Evolutionary conservation across 306 rosid genomes (phyloP).

Genomic region (Elaeagnus macrophylla): DNA sequence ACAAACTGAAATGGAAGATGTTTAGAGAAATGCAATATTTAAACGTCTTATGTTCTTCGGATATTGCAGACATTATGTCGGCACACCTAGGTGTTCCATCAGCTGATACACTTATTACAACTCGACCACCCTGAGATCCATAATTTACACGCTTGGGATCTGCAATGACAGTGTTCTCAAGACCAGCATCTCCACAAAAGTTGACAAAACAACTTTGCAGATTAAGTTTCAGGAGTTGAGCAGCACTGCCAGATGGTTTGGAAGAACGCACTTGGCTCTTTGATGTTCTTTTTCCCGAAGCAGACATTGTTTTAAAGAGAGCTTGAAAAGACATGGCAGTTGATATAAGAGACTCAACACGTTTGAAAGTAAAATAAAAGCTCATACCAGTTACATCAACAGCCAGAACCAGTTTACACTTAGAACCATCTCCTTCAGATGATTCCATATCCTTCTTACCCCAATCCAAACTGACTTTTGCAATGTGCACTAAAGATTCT

Average conservation of each 20-base stretch:
- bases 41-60: slow-evolving; percentile 49
- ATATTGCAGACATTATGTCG: slow-evolving; percentile 53
- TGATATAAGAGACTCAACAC: slow-evolving; percentile 74
- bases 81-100: slow-evolving; percentile 91
- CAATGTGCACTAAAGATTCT: slow-evolving; percentile 73
- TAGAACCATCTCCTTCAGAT: slow-evolving; percentile 60
- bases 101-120: slow-evolving; percentile 45
- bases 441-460: slow-evolving; percentile 78
- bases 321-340: slow-evolving; percentile 73
- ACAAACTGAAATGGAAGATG: slow-evolving; percentile 71
- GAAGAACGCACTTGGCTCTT: slow-evolving; percentile 45
- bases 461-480: slow-evolving; percentile 91
- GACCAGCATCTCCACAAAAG: slow-evolving; percentile 68
- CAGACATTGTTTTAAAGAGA: slow-evolving; percentile 50
- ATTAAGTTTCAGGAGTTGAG: slow-evolving; percentile 59
- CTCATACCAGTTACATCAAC: slow-evolving; percentile 92
- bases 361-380: slow-evolving; percentile 59
- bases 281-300: slow-evolving; percentile 46
- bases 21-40: slow-evolving; percentile 75
- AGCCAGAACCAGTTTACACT: slow-evolving; percentile 54
- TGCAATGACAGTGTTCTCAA: slow-evolving; percentile 60
- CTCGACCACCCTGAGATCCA: slow-evolving; percentile 95
- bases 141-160: slow-evolving; percentile 91
- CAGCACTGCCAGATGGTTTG: slow-evolving; percentile 78
- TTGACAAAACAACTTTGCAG: slow-evolving; percentile 73